These are phyloP conservation scores for Protomyces lactucae-debilis DNA, from an alignment of 1,139 yeast genomes.

Conservation along the genomic window DNA sequence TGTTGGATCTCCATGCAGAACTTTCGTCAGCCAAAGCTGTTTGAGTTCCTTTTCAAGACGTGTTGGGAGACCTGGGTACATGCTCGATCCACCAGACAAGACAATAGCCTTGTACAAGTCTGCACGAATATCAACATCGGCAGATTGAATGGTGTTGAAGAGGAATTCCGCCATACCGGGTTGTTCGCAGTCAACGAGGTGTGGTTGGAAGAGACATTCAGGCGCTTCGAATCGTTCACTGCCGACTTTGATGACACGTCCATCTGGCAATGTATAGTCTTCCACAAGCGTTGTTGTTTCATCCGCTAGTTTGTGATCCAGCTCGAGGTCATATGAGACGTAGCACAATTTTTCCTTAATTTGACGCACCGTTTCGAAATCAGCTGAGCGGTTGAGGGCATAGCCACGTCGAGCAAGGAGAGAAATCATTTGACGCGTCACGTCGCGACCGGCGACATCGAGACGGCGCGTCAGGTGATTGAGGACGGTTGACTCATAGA, in stretches of 20 bases:
- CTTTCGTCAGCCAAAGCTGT: constrained; percentile 90
- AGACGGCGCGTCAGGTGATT: constrained; percentile 87
- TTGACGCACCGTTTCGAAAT: constrained; percentile 96
- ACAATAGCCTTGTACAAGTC: constrained; percentile 88
- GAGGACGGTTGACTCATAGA: constrained; percentile 90
- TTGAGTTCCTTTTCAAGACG: constrained; percentile 91
- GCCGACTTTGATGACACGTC: constrained; percentile 88
- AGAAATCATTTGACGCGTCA: constrained; percentile 87
- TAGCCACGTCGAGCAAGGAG: constrained; percentile 90
- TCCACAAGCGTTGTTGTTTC: constrained; percentile 94
- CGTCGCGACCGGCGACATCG: constrained; percentile 98
- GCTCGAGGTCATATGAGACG: constrained; percentile 86
- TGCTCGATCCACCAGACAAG: constrained; percentile 92
- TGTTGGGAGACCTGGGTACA: constrained; percentile 98
- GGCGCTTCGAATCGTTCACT: constrained; percentile 97
- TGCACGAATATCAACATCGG: constrained; percentile 88
- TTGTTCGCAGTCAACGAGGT: constrained; percentile 93
- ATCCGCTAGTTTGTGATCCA: constrained; percentile 79
- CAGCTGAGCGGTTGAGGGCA: constrained; percentile 97
- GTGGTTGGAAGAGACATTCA: constrained; percentile 95
- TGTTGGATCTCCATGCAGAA: constrained; percentile 78
- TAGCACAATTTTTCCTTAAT: constrained; percentile 94
- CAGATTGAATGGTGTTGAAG: constrained; percentile 87
- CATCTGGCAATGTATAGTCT: constrained; percentile 82
- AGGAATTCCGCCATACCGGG: constrained; percentile 93